Evolutionary conservation across 495 filamentous ascomycete species (phyloP).

Genomic region (Friedmanniomyces simplex): DNA sequence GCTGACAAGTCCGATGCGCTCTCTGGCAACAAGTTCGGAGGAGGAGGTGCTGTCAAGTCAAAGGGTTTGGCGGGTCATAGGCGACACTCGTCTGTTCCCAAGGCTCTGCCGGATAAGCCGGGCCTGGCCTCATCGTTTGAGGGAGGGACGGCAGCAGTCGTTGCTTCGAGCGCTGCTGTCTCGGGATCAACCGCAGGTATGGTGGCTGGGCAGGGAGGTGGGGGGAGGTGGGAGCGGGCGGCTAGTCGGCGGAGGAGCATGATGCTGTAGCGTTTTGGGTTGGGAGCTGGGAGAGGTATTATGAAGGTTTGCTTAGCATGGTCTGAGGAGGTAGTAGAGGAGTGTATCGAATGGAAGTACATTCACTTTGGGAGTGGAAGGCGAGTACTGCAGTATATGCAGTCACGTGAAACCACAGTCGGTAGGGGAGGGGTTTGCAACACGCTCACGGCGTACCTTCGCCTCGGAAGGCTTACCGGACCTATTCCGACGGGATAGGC

Average conservation of each 20-base stretch:
- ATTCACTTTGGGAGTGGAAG: no score
- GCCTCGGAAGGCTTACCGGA: no score
- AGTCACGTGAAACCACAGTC: no score
- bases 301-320: neutral
- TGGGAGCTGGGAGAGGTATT: neutral
- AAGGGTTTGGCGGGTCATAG: slow-evolving; percentile 14
- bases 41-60: neutral
- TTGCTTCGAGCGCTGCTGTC: no score
- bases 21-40: neutral
- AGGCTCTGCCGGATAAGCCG: neutral
- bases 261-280: slow-evolving; percentile 21
- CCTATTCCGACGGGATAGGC: no score
- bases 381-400: no score
- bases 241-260: slow-evolving; percentile 29
- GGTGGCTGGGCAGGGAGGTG: neutral
- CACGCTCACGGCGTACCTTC: no score
- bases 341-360: neutral
- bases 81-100: slow-evolving; percentile 18
- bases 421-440: no score
- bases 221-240: slow-evolving; percentile 22
- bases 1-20: no score
- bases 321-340: neutral
- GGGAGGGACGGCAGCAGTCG: no score
- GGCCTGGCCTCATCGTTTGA: no score
- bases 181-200: no score